These are phyloP conservation scores for Chrysoporthe austroafricana DNA, from an alignment of 2,329 filamentous ascomycete species.

Conservation along the genomic window DNA sequence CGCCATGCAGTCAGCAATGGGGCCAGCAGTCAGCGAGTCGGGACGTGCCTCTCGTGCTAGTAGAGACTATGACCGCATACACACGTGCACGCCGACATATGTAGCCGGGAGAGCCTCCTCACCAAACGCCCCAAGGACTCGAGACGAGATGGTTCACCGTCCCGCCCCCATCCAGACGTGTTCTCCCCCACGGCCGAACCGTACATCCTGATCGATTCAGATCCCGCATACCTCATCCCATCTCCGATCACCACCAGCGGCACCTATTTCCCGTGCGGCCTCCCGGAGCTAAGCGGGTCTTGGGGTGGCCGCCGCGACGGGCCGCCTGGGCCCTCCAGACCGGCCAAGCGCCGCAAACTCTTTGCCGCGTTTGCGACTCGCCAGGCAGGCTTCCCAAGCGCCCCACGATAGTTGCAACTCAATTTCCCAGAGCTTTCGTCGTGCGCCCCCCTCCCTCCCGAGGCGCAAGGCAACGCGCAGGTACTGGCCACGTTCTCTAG, in stretches of 20 bases:
- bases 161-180: too few species aligned
- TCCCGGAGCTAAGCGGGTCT: constrained; percentile 13
- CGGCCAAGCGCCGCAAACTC: neutral
- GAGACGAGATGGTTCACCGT: too few species aligned
- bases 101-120: too few species aligned
- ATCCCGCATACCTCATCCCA: neutral
- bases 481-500: neutral
- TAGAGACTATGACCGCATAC: neutral
- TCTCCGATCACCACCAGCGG: neutral
- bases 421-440: neutral
- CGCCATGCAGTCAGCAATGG: constrained; percentile 5
- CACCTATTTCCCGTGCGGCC: neutral
- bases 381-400: neutral
- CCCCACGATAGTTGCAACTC: constrained; percentile 12
- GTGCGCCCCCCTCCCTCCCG: neutral
- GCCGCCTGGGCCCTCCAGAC: constrained; percentile 3
- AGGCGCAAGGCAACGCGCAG: constrained; percentile 6
- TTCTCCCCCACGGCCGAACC: too few species aligned
- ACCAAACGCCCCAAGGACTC: too few species aligned
- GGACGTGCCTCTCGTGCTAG: neutral
- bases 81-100: neutral
- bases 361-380: neutral
- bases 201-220: neutral
- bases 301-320: constrained; percentile 13
- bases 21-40: neutral